Percentiles rank a stretch among this genome's conserved stretches.
phyloP scores from a whole-genome alignment of 1,139 yeast species.

The Eremothecium coryli region DNA sequence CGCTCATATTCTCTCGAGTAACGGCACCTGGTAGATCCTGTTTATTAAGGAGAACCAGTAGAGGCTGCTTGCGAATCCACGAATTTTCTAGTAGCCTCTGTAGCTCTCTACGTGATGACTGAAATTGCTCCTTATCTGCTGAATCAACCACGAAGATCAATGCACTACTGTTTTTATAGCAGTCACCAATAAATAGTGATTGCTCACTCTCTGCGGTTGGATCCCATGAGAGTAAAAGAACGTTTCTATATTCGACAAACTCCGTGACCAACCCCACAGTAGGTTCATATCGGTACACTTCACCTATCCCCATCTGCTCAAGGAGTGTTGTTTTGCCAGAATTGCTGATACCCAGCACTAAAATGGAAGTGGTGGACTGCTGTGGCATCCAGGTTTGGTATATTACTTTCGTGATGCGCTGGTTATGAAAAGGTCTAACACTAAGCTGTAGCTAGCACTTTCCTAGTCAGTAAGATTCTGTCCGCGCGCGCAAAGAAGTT shows the following conservation, averaged over 20 bases:
- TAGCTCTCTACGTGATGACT: conserved; percentile 87
- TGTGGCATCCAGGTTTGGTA: too few species aligned
- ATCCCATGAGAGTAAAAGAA: conserved; percentile 92
- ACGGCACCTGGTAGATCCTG: conserved; percentile 89
- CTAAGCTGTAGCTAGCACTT: too few species aligned
- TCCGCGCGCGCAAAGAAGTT: too few species aligned
- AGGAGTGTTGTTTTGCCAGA: conserved; percentile 89
- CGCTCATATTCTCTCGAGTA: conserved; percentile 85
- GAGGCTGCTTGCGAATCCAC: conserved; percentile 81
- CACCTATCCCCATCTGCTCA: conserved; percentile 82
- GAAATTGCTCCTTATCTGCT: conserved; percentile 86
- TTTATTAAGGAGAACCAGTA: conserved; percentile 84
- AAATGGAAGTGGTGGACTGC: too few species aligned
- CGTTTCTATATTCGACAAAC: conserved; percentile 89
- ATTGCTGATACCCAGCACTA: conserved; percentile 90
- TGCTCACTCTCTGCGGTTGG: conserved; percentile 96
- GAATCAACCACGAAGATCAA: conserved; percentile 88
- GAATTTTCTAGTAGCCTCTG: conserved; percentile 92
- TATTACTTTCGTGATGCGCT: too few species aligned
- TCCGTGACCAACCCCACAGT: conserved; percentile 92
- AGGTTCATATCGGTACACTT: conserved; percentile 65
- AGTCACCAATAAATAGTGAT: conserved; percentile 23
- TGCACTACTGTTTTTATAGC: conserved; percentile 91
- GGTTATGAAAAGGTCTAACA: too few species aligned
- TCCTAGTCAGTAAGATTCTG: too few species aligned